Evolutionary conservation across 176 grass and related monocot genomes (phyloP).

Genomic region (Pontederia crassipes): DNA sequence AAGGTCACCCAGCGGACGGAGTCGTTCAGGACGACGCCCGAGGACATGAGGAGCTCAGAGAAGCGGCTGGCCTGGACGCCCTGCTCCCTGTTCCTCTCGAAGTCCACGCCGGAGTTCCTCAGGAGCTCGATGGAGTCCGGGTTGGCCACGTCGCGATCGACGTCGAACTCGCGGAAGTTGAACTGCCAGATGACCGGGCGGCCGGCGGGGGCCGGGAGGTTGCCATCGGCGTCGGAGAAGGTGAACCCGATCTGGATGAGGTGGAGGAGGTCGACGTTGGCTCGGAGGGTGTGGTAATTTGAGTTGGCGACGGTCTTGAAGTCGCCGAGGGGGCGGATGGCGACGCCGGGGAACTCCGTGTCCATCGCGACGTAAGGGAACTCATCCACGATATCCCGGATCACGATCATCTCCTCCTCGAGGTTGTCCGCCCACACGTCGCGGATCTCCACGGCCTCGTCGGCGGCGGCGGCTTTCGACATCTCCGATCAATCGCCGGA

Average conservation of each 20-base stretch:
- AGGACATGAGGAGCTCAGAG: neutral
- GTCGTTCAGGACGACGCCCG: neutral
- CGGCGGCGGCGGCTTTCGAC: neutral
- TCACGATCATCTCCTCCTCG: neutral
- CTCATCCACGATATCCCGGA: conserved; percentile 6
- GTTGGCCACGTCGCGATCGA: neutral
- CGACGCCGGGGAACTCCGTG: conserved; percentile 8
- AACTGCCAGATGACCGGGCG: conserved; percentile 2
- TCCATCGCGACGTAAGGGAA: conserved; percentile 12
- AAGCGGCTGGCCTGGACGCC: neutral
- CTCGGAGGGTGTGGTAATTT: neutral
- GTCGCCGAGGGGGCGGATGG: conserved; percentile 11
- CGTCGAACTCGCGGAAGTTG: conserved; percentile 6
- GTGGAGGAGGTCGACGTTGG: conserved; percentile 13
- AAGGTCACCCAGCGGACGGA: neutral
- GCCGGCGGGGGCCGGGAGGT: neutral
- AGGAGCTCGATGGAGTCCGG: neutral
- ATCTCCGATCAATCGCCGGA: neutral
- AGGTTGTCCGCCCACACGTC: conserved; percentile 1
- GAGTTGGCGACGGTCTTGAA: conserved; percentile 3
- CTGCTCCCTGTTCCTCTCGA: neutral
- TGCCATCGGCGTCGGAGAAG: neutral
- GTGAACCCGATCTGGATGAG: conserved; percentile 7
- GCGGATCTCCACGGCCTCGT: neutral
- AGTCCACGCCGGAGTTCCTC: neutral